Evolutionary conservation across 495 filamentous ascomycete genomes (phyloP), one percentile per base, ranked within the genome.

Genomic region (Saxophila tyrrhenica): DNA sequence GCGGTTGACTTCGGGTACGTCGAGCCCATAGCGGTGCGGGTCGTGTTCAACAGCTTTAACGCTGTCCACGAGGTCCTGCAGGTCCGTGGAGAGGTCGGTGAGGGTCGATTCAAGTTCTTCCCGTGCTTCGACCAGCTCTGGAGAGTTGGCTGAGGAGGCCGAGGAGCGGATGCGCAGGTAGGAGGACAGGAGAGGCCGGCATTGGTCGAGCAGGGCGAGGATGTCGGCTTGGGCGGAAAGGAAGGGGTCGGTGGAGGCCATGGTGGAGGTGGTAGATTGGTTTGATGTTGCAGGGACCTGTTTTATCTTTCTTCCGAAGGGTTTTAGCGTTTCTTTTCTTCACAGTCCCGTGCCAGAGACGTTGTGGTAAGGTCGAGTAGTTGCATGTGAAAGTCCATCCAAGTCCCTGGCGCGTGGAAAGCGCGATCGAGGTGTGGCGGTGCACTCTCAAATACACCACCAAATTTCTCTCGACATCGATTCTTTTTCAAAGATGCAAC

Each of bases 161-260:
- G 94, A 80, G 17, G 89, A 88, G 63, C 89, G 87, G 72, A 98
- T 97, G 66, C 92, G 92, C 39, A 94, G 82, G 76, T 94, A 97
- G 39, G 89, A 95, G 58, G 85, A 82, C 76, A 95, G 95, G 53
- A 94, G 83, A 25, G 87, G 79, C 13, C 90, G 83, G 55, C 86
- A 85, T 44, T 76, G 78, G 62, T 83, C 78, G 41, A 98, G 82
- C 46, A 87, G 83, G 51, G 82, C 72, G 47, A 92, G 81, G 61
- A 96, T 87, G 67, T 98, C 94, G 66, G 84, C 78, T 73, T 95
- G 89, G 62, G 94, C 89, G 69, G 94, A 86, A 69, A 94, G 84
- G 75, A 95, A 96, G 23, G 90, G 90, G 63, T 96, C 90, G 24
- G 47, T 16, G 19, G 29, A 35, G 29, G 29, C 29, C 29, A 35